Percentiles rank a stretch among this genome's conserved stretches.
Evolutionary conservation across 805 yeast genomes (phyloP).

Genomic region (Myxozyma vanderwaltii): DNA sequence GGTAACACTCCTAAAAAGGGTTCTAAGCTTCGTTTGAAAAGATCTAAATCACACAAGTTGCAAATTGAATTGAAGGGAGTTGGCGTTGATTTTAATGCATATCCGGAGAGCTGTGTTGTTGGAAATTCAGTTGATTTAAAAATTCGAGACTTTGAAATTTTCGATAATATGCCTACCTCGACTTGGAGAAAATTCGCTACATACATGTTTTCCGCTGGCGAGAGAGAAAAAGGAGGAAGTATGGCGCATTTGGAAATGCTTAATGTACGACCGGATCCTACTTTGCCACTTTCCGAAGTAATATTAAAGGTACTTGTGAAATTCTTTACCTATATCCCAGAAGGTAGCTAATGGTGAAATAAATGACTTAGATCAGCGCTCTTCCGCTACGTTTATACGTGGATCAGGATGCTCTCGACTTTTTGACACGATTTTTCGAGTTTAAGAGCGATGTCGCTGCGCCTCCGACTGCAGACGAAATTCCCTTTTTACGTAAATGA

Average conservation of each 20-base stretch:
- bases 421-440: constrained; percentile 74
- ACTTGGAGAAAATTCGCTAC: constrained; percentile 87
- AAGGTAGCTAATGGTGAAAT: constrained; percentile 16
- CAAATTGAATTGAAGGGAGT: constrained; percentile 58
- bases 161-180: constrained; percentile 81
- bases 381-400: constrained; percentile 81
- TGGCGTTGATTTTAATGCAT: constrained; percentile 51
- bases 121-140: constrained; percentile 48
- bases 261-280: constrained; percentile 64
- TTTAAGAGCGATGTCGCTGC: constrained; percentile 62
- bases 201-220: constrained; percentile 67
- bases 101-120: constrained; percentile 44
- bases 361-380: constrained; percentile 40
- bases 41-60: constrained; percentile 66
- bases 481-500: constrained; percentile 33
- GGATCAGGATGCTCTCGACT: constrained; percentile 92
- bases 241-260: constrained; percentile 59
- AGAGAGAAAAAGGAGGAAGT: constrained; percentile 65
- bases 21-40: constrained; percentile 56
- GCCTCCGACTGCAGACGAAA: constrained; percentile 27
- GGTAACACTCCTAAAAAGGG: constrained; percentile 23
- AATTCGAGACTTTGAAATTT: constrained; percentile 58
- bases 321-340: background rate
- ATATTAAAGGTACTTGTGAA: constrained; percentile 48
- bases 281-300: constrained; percentile 69